Conservation (phyloP, 768 basidiomycete species). For the Boletus coccyginus region DNA sequence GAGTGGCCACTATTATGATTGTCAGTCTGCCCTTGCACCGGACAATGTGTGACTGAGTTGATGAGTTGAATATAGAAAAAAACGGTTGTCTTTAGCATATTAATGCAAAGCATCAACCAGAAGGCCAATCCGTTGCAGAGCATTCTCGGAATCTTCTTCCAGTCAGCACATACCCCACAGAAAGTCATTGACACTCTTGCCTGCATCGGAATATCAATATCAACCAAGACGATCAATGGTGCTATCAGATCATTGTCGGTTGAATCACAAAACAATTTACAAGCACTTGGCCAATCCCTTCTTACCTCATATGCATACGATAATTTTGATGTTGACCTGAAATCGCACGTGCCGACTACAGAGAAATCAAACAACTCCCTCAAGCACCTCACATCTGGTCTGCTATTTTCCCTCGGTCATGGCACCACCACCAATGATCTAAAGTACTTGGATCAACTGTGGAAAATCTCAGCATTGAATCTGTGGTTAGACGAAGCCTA, state of each 20-base stretch:
- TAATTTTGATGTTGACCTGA: constrained; percentile 1
- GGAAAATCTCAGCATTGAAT: no score
- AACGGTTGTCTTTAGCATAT: neutral
- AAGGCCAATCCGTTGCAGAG: neutral
- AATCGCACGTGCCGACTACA: neutral
- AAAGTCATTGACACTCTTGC: neutral
- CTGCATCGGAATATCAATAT: neutral
- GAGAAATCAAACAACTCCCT: neutral
- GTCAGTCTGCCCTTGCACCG: no score
- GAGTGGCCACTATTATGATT: no score
- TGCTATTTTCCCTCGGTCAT: neutral
- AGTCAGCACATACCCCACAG: neutral
- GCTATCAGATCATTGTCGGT: neutral
- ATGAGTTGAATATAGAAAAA: neutral
- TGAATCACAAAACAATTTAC: neutral
- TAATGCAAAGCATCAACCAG: neutral
- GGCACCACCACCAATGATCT: neutral
- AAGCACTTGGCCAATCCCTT: neutral
- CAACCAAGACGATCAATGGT: neutral
- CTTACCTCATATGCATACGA: neutral
- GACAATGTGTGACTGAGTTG: no score
- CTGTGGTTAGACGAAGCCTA: no score
- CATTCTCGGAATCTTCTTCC: neutral
- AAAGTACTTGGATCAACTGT: neutral
- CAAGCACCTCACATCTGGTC: neutral